These are phyloP conservation scores for Paraglomus brasilianum DNA, from an alignment of 192 early-diverging fungal species.

Conservation along the genomic window DNA sequence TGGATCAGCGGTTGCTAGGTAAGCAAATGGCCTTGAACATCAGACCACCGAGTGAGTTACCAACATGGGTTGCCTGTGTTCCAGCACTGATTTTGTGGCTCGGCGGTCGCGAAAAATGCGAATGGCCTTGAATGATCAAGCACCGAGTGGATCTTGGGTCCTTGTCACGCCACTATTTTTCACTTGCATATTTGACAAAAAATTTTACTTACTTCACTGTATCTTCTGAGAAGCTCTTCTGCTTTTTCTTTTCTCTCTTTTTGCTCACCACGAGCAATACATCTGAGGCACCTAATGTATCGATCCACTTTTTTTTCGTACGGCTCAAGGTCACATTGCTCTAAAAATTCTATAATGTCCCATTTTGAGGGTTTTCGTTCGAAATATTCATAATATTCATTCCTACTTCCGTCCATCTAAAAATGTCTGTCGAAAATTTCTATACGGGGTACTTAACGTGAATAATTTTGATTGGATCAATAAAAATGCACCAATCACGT, in stretches of 20 bases:
- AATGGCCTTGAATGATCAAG: conserved; percentile 11
- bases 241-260: conserved; percentile 5
- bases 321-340: conserved; percentile 20
- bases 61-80: not conserved
- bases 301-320: not conserved
- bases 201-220: conserved; percentile 2
- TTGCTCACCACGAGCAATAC: not conserved
- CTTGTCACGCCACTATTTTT: too few species aligned
- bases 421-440: too few species aligned
- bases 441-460: too few species aligned
- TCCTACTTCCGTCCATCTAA: too few species aligned
- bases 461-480: too few species aligned
- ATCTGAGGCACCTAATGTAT: conserved; percentile 5
- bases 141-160: not conserved
- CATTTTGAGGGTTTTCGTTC: conserved; percentile 21
- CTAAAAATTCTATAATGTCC: conserved; percentile 20
- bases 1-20: conserved; percentile 5
- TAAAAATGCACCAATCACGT: too few species aligned
- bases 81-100: conserved; percentile 26
- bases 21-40: too few species aligned
- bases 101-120: not conserved
- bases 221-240: not conserved
- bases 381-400: conserved; percentile 7
- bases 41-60: too few species aligned
- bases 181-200: too few species aligned